Base-by-base conservation (phyloP, 2,329 filamentous ascomycete species). In the Metarhizium rileyi region DNA sequence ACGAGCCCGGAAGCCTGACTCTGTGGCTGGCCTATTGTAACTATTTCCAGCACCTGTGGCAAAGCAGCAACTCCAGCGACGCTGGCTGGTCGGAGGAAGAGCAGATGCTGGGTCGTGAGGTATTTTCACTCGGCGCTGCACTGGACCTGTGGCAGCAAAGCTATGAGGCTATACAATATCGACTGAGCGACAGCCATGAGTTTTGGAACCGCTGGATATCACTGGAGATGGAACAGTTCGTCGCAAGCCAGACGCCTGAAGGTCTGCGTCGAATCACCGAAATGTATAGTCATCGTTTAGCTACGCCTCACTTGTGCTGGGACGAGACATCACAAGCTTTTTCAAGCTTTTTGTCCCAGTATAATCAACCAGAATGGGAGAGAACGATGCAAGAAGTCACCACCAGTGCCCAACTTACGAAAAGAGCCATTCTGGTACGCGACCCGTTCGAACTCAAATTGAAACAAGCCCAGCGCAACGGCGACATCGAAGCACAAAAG, bases 121-220 rank as follows among this genome's bases (percentile, higher is more conserved):
- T 87, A 38, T 91, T 93, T 65, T 80, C 80, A 6, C 77, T 84
- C 54, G 79, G 84, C 30, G 68, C 77, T 44, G 78, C 86, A 43
- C 68, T 87, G 48, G 77, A 80, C 48, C 75, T 87, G 1, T 87
- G 87, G 77, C 79, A 83, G 61, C 76, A 86, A 59, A 87, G 80
- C 33, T 82, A 87, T 56, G 76, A 83, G 53, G 78, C 81, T 40
- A 86, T 87, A 48, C 80, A 83, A 61, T 87, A 84, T 66, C 84
- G 86, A 53, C 71, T 93, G 51, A 79, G 79, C 61, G 86, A 90
- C 63, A 91, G 87, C 61, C 83, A 90, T 61, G 67, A 81, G 50
- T 75, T 93, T 10, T 94, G 87, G 87, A 80, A 90, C 61, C 81
- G 83, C 55, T 91, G 86, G 76, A 74, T 88, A 41, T 80, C 83